Evolutionary conservation across 768 basidiomycete species (phyloP).

Genomic region (Terana coerulea): DNA sequence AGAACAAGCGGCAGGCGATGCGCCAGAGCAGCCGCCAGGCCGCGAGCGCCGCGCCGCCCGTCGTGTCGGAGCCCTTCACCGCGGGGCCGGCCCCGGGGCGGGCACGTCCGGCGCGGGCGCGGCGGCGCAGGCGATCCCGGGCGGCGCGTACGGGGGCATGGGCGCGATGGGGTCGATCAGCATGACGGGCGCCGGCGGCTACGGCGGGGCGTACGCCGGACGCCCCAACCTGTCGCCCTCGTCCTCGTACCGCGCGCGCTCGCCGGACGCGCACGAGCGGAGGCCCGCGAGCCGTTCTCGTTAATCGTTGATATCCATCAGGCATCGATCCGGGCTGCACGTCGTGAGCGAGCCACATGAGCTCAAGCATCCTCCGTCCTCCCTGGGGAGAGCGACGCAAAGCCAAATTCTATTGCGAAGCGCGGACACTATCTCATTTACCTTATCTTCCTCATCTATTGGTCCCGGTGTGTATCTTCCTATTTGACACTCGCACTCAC

Average conservation of each 20-base stretch:
- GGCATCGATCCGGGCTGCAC: conserved; percentile 4
- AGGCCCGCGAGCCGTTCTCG: conserved; percentile 12
- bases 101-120: conserved; percentile 8
- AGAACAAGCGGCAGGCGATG: conserved; percentile 84
- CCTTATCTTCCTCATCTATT: conserved; percentile 10
- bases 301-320: conserved; percentile 9
- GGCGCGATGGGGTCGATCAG: conserved; percentile 7
- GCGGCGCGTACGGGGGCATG: conserved; percentile 8
- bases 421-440: conserved; percentile 5
- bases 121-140: conserved; percentile 2
- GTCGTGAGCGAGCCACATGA: conserved; percentile 1
- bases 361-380: background rate
- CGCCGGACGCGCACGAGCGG: conserved; percentile 21
- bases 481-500: background rate
- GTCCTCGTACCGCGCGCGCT: conserved; percentile 22
- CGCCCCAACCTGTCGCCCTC: conserved; percentile 20
- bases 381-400: too few relatives aligned
- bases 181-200: conserved; percentile 18
- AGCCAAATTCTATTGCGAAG: background rate
- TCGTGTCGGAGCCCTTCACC: conserved; percentile 25
- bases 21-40: conserved; percentile 70
- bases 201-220: conserved; percentile 13
- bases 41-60: conserved; percentile 36
- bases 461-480: background rate
- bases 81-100: conserved; percentile 14